Evolutionary conservation across 768 basidiomycete species (phyloP), one percentile per base, ranked within the genome.

Genomic region (Lactarius hengduanensis): DNA sequence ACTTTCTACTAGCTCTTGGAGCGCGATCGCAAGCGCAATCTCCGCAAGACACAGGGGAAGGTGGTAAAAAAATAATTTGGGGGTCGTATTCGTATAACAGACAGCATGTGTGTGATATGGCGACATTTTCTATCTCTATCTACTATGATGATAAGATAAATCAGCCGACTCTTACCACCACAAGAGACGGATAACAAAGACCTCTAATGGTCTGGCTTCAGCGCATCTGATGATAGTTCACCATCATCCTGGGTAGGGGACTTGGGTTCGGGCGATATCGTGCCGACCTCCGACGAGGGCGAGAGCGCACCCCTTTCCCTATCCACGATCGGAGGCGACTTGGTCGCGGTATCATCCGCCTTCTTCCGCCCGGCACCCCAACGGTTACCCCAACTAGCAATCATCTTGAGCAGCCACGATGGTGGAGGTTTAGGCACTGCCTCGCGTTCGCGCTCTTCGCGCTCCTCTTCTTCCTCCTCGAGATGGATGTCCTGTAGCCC

Each of bases 351-450:
- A 63, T 63, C 62, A 34, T 67, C 64, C 36, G 65, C 59, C 41
- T 71, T 72, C 57, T 67, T 70, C 30, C 70, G 54, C 22, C 71
- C 67, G 2, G 71, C 54, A 57, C 72, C 83, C 84, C 89, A 84
- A 69, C 81, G 82, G 47, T 84, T 83, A 8, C 86, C 88, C 89
- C 89, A 91, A 65, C 87, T 88, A 56, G 86, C 90, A 74, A 92
- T 89, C 76, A 91, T 84, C 72, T 82, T 79, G 71, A 92, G 76
- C 62, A 91, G 73, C 91, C 91, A 92, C 81, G 90, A 86, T 43
- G 90, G 65, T 13, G 65, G 90, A 62, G 85, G 85, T 73, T 89
- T 86, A 36, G 90, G 89, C 62, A 84, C 85, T 74, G 89, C 85
- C 26, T 77, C 78, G 38, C 81, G 81, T 74, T 86, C 81, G 72